Evolutionary conservation across 768 basidiomycete genomes (phyloP).

Genomic region (Cystoderma amianthinum): DNA sequence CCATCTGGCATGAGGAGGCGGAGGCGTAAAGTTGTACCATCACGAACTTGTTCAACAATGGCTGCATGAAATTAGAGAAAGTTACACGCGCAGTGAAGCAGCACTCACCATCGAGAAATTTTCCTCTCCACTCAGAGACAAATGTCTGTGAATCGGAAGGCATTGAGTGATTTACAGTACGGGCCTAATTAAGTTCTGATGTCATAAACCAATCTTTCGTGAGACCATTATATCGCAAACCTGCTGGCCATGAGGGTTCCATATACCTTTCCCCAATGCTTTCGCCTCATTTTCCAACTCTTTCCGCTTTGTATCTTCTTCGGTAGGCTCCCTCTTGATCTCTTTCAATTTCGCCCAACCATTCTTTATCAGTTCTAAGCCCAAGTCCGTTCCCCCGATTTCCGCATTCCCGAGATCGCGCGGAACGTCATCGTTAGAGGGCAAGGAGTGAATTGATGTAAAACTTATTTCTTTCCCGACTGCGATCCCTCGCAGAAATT

Average conservation of each 20-base stretch:
- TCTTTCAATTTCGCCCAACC: slow-evolving; percentile 97
- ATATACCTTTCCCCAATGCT: slow-evolving; percentile 69
- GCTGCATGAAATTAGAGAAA: slow-evolving; percentile 34
- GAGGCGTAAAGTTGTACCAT: slow-evolving; percentile 85
- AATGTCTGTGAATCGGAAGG: slow-evolving; percentile 86
- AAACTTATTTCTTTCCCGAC: slow-evolving; percentile 93
- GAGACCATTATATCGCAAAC: slow-evolving; percentile 23
- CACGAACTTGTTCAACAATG: slow-evolving; percentile 89
- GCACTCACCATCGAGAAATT: slow-evolving; percentile 70
- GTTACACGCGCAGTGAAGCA: slow-evolving; percentile 4
- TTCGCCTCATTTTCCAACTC: slow-evolving; percentile 76
- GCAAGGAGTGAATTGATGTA: slow-evolving; percentile 71
- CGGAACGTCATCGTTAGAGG: slow-evolving; percentile 65
- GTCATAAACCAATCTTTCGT: not conserved
- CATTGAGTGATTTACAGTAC: slow-evolving; percentile 78
- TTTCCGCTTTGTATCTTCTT: slow-evolving; percentile 66
- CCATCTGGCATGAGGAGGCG: slow-evolving; percentile 85
- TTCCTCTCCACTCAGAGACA: slow-evolving; percentile 88
- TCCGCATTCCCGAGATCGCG: slow-evolving; percentile 79
- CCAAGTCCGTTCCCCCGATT: slow-evolving; percentile 65
- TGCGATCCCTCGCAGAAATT: slow-evolving; percentile 76
- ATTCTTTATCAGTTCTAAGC: slow-evolving; percentile 68
- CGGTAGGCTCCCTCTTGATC: slow-evolving; percentile 72
- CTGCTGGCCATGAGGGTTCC: slow-evolving; percentile 78
- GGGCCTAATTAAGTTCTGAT: slow-evolving; percentile 46